Evolutionary conservation across 345 rosid species (phyloP).

Genomic region (Dipteronia sinensis): DNA sequence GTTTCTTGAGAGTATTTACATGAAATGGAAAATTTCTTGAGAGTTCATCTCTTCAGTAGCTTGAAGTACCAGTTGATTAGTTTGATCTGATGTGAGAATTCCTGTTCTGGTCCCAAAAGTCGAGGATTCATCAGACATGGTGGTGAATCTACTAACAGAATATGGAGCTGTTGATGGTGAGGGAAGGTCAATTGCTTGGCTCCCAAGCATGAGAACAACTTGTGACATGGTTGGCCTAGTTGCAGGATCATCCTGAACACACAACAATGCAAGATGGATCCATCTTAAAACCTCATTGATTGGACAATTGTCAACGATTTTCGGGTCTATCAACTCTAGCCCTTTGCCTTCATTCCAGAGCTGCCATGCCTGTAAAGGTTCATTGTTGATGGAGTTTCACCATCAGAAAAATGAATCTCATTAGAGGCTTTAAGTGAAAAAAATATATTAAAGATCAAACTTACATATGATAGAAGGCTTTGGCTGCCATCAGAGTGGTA

Average conservation of each 20-base stretch:
- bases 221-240: constrained; percentile 49
- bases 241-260: constrained; percentile 48
- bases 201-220: constrained; percentile 50
- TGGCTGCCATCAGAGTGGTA: constrained; percentile 25
- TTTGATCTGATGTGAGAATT: constrained; percentile 30
- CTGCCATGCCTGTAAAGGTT: constrained; percentile 44
- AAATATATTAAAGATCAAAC: background rate
- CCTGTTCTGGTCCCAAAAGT: constrained; percentile 14
- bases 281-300: constrained; percentile 38
- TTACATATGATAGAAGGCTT: constrained; percentile 45
- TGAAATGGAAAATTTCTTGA: no score
- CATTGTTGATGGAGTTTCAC: background rate
- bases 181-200: constrained; percentile 39
- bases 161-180: constrained; percentile 33
- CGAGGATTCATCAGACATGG: constrained; percentile 31
- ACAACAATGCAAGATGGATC: constrained; percentile 47
- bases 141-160: constrained; percentile 25
- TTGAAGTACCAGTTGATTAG: constrained; percentile 29
- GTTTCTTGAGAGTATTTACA: no score
- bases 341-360: constrained; percentile 43
- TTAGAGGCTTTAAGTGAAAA: background rate
- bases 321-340: constrained; percentile 36
- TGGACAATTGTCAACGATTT: constrained; percentile 22
- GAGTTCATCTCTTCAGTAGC: background rate
- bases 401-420: no score